Evolutionary conservation across 441 rosid species (phyloP).

Genomic region (Erodium moschatum): DNA sequence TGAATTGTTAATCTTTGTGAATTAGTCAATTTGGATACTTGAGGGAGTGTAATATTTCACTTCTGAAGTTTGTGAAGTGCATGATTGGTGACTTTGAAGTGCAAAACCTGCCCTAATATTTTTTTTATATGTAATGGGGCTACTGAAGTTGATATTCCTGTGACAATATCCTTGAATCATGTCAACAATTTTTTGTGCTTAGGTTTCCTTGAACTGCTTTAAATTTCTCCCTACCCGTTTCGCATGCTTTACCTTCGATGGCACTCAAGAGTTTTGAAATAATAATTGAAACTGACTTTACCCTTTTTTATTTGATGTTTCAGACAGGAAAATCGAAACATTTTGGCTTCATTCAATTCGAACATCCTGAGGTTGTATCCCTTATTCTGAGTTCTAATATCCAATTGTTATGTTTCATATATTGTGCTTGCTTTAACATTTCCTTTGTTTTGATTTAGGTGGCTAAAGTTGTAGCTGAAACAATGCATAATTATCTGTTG

Average conservation of each 20-base stretch:
- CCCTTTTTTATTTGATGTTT: conserved; percentile 19
- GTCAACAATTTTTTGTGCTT: background rate
- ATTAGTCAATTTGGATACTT: background rate
- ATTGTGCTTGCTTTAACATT: conserved; percentile 7
- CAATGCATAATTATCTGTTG: conserved; percentile 71
- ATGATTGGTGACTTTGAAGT: background rate
- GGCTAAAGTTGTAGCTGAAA: conserved; percentile 83
- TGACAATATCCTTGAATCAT: background rate
- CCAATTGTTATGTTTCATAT: background rate
- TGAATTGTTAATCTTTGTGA: too few relatives aligned
- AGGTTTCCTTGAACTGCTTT: background rate
- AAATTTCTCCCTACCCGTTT: background rate
- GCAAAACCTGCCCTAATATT: background rate
- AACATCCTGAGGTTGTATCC: conserved; percentile 58
- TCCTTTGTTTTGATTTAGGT: conserved; percentile 40
- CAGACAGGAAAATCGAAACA: conserved; percentile 94
- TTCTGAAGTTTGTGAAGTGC: background rate
- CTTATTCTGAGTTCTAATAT: background rate
- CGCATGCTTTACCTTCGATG: background rate
- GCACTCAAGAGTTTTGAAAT: background rate
- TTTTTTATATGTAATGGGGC: too few relatives aligned
- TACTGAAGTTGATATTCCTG: background rate
- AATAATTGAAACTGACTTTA: background rate
- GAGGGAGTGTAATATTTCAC: background rate
- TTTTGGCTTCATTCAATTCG: conserved; percentile 76